Evolutionary conservation across 2,329 filamentous ascomycete species (phyloP).

Genomic region (Talaromyces sp.): DNA sequence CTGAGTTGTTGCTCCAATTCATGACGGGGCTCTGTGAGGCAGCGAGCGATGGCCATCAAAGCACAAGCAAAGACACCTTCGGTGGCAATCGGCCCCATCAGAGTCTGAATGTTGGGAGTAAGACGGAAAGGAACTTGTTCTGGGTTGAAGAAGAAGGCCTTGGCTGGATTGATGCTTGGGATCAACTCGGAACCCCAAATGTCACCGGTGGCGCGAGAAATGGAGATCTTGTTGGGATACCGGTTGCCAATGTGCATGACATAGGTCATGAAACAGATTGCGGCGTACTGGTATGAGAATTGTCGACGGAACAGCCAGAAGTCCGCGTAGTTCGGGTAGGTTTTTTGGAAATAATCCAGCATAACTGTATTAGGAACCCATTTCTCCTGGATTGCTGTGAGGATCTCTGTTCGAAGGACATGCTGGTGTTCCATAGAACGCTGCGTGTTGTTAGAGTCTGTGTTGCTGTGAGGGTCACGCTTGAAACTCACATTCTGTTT

Average conservation of each 20-base stretch:
- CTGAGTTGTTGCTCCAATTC: constrained; percentile 94
- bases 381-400: constrained; percentile 88
- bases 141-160: constrained; percentile 89
- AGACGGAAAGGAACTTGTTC: constrained; percentile 96
- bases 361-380: constrained; percentile 81
- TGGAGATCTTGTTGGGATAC: constrained; percentile 92
- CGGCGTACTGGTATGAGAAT: constrained; percentile 92
- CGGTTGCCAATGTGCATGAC: constrained; percentile 95
- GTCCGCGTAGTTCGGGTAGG: constrained; percentile 83
- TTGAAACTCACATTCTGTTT: constrained; percentile 53
- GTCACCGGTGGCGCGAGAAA: constrained; percentile 80
- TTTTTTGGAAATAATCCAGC: constrained; percentile 82
- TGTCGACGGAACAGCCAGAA: constrained; percentile 99
- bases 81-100: constrained; percentile 93
- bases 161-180: constrained; percentile 76
- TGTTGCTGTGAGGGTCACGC: background rate
- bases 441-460: constrained; percentile 32
- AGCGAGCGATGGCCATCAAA: constrained; percentile 93
- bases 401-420: constrained; percentile 80
- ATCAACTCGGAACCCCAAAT: constrained; percentile 96
- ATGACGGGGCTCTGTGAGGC: constrained; percentile 73
- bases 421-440: constrained; percentile 62
- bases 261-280: constrained; percentile 97
- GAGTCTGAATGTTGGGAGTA: constrained; percentile 89
- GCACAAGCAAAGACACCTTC: constrained; percentile 95